Base-by-base conservation (phyloP, 176 grass and related monocot species). In the Rhynchospora tenuis region DNA sequence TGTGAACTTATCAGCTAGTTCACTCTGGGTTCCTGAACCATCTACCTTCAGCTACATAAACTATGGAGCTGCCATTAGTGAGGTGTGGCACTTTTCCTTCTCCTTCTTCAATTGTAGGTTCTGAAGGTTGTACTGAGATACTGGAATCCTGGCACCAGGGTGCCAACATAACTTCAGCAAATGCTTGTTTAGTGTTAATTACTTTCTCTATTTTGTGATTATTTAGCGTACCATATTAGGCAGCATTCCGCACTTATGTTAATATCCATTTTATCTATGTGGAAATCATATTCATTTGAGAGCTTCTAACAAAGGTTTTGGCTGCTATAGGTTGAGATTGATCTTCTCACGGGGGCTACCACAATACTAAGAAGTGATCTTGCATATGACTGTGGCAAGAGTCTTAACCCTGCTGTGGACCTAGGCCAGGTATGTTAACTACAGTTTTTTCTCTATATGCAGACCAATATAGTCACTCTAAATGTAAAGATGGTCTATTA, bases 361-460 rank as follows among this genome's bases (percentile, higher is more conserved):
- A 88, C 88, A 76, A 88, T 97, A 81, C 71, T 97, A 45, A 88
- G 91, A 59, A 90, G 83, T 74, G 94, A 97, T 59, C 87, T 97
- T 11, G 54, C 71, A 47, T 97, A 97, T 19, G 91, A 97, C 79
- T 97, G 91, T 13, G 94, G 94, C 15, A 88, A 91, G 82, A 97
- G 94, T 85, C 85, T 97, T 65, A 93, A 97, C 50, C 94, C 91
- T 62, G 94, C 91, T 7, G 89, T 97, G 1, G 94, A 97, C 83
- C 70, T 97, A 46, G 94, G 94, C 20, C 94, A 97, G 94, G 94
- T 97, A 45, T 83, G 38, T 0, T n/a, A n/a, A 33, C 56, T 38
- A 38, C 33, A 38, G 33, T 38, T 38, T 58, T 79, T 29, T 17
- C 9, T 43, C 17, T 33, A 13, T 13, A 79, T 38, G 9, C 19